Conservation (phyloP, 495 filamentous ascomycete species). For the Cercophora newfieldiana region DNA sequence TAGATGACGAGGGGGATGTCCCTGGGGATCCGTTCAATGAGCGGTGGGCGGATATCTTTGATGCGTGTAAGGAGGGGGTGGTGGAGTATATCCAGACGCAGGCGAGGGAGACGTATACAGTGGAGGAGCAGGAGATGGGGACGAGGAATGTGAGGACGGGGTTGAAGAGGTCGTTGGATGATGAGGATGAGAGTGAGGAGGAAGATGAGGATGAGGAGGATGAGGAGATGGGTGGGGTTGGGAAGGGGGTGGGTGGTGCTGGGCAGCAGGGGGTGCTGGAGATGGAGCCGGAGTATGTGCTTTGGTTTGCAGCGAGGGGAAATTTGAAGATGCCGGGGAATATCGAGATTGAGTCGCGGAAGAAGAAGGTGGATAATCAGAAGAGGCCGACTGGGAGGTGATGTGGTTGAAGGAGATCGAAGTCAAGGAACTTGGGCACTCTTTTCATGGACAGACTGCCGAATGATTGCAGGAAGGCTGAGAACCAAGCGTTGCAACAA, state of each 20-base stretch:
- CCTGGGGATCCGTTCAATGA: conserved; percentile 41
- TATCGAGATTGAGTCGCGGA: conserved; percentile 26
- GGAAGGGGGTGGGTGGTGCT: conserved; percentile 36
- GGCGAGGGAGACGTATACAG: conserved; percentile 58
- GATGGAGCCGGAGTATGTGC: conserved; percentile 30
- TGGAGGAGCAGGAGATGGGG: conserved; percentile 65
- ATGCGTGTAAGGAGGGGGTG: conserved; percentile 38
- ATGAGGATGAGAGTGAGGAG: conserved; percentile 54
- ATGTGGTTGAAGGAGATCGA: not conserved
- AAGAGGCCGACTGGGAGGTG: not conserved
- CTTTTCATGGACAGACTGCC: no score
- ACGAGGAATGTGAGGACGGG: conserved; percentile 73
- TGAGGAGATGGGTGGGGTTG: conserved; percentile 32
- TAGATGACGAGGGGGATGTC: conserved; percentile 33
- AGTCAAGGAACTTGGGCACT: not conserved
- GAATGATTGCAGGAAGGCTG: no score
- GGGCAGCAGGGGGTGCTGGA: not conserved
- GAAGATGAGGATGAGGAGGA: conserved; percentile 58
- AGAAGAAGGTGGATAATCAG: conserved; percentile 9
- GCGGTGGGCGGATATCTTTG: conserved; percentile 44
- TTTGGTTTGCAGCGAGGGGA: conserved; percentile 39
- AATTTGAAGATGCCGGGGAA: conserved; percentile 32
- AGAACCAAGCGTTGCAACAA: no score
- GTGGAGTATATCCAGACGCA: conserved; percentile 48
- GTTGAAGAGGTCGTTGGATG: conserved; percentile 55